Conservation (phyloP, 352 stramenopile species). For the Elongisporangium anandrum region DNA sequence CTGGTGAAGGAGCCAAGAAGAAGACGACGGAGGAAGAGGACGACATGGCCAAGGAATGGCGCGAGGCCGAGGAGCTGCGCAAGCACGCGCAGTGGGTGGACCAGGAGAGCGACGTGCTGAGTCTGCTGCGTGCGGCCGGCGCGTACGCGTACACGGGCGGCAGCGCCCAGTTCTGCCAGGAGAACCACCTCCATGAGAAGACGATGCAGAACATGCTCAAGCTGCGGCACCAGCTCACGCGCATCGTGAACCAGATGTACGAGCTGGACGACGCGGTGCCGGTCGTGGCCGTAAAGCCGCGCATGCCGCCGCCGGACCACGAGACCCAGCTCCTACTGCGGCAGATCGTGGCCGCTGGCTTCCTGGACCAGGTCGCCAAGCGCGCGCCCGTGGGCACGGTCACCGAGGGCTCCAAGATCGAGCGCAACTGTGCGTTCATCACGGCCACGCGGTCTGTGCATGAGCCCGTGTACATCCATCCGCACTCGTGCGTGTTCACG, state of each 20-base stretch:
- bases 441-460: conserved; percentile 47
- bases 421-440: conserved; percentile 79
- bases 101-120: conserved; percentile 78
- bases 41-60: conserved; percentile 74
- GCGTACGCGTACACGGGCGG: conserved; percentile 73
- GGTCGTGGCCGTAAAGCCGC: conserved; percentile 43
- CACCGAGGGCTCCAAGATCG: conserved; percentile 76
- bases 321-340: conserved; percentile 55
- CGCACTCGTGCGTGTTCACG: conserved; percentile 79
- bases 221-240: conserved; percentile 76
- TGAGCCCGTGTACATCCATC: conserved; percentile 82
- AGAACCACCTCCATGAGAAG: conserved; percentile 83
- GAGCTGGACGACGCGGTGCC: conserved; percentile 17
- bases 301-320: conserved; percentile 62
- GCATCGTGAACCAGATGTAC: conserved; percentile 76
- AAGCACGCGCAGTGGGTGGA: conserved; percentile 77
- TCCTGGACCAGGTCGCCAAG: conserved; percentile 82
- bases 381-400: conserved; percentile 66
- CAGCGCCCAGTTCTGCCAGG: conserved; percentile 55
- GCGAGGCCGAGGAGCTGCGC: conserved; percentile 62
- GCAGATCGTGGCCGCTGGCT: conserved; percentile 76
- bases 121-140: conserved; percentile 66
- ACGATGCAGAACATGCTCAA: conserved; percentile 88
- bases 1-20: conserved; percentile 7
- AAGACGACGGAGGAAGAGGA: conserved; percentile 37